A percentile compares a stretch with the other conserved stretches of the same genome.
These are phyloP conservation scores for Mesembryanthemum crystallinum DNA, from an alignment of 148 eudicot species.

Conservation along the genomic window DNA sequence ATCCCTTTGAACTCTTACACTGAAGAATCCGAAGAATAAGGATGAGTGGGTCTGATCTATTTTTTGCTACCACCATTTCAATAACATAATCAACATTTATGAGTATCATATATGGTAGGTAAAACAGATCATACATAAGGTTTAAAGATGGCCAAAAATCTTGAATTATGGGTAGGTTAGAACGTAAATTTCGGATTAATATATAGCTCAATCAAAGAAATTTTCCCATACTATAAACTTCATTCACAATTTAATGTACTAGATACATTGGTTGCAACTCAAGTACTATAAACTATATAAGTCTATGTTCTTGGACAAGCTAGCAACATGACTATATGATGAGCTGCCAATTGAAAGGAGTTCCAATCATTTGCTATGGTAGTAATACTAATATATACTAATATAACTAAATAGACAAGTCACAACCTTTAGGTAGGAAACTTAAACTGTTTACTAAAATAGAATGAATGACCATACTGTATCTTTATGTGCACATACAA, in stretches of 20 bases:
- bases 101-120: background rate
- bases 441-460: background rate
- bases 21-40: too few species aligned
- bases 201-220: background rate
- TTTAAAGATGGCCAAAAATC: background rate
- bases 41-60: too few species aligned
- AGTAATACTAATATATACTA: too few species aligned
- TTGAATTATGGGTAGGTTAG: background rate
- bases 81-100: too few species aligned
- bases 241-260: background rate
- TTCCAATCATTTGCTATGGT: constrained; percentile 28
- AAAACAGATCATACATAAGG: background rate
- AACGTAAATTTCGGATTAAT: background rate
- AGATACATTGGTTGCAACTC: background rate
- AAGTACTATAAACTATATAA: background rate
- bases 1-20: too few species aligned
- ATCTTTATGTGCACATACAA: background rate
- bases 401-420: constrained; percentile 5
- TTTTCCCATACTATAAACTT: background rate
- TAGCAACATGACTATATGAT: too few species aligned
- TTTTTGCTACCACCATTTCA: too few species aligned
- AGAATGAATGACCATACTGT: background rate
- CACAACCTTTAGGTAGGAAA: constrained; percentile 26
- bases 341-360: background rate
- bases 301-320: too few species aligned